Base-by-base conservation (phyloP, 148 eudicot genomes). In the Amaranthus hypochondriacus region DNA sequence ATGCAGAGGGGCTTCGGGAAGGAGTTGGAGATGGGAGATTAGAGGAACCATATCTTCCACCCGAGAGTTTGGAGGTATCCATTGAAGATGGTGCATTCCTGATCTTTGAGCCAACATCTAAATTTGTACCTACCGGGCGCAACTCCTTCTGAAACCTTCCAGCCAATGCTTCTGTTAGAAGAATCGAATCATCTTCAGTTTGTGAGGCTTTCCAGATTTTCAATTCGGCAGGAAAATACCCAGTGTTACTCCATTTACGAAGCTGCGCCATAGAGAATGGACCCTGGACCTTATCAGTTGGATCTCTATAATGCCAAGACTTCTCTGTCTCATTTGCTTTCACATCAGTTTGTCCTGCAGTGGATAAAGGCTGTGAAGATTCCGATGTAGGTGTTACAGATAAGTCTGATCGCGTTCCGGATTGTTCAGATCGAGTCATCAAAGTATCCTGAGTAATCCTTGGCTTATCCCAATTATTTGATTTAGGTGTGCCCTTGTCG, bases 241-340 rank as follows among this genome's bases (percentile, higher is more conserved):
- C 97, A 8, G 82, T 90, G 71, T 83, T 92, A 68, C 80, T 95
- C 99, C 99, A 95, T 83, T 92, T 95, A 53, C 96, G 89, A 69
- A 95, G 82, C 86, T 92, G 97, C 4, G 83, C 78, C 79, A 95
- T 78, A 18, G 97, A 90, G 81, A 95, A 95, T 56, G 99, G 99
- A 42, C 99, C 99, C 89, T 95, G 99, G 58, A 84, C 81, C 84
- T 95, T 95, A 75, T 88, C 91, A 56, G 90, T 68, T 5, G 99
- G 99, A 80, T 95, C 99, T 75, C 87, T 72, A 74, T 95, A 95
- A 80, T 89, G 86, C 99, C 99, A 95, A 13, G 81, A 74, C 48
- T 90, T 95, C 71, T 95, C 97, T 9, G 89, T 64, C 71, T 90
- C 96, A 42, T 70, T 85, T 56, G 85, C 56, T 82, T 83, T 84